phyloP scores from a whole-genome alignment of 306 rosid genomes.

The Purshia tridentata region DNA sequence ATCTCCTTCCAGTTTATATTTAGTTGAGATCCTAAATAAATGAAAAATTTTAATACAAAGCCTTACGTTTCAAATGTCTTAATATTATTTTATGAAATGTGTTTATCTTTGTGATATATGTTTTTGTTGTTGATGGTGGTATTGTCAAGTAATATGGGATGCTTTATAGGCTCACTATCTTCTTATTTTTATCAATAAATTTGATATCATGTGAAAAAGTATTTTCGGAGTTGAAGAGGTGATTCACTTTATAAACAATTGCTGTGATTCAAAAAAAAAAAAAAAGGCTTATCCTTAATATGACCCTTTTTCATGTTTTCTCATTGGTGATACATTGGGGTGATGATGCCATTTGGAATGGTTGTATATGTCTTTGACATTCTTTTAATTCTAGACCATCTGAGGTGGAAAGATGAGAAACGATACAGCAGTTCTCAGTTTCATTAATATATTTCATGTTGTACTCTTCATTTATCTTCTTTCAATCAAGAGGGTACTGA shows the following conservation, averaged over 20 bases:
- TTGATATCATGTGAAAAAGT: background rate
- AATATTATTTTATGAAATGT: background rate
- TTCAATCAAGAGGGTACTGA: too few relatives aligned
- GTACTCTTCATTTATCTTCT: too few relatives aligned
- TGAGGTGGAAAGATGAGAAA: background rate
- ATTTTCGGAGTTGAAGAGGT: background rate
- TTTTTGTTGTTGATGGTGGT: background rate
- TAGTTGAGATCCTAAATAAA: slow-evolving; percentile 14
- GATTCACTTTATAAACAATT: background rate
- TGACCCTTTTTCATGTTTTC: too few relatives aligned
- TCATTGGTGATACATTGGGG: too few relatives aligned
- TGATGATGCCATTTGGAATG: too few relatives aligned
- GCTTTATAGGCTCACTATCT: slow-evolving; percentile 1
- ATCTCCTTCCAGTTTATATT: slow-evolving; percentile 11
- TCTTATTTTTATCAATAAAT: background rate
- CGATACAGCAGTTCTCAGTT: background rate
- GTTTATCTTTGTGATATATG: slow-evolving; percentile 6
- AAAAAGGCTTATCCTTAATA: too few relatives aligned
- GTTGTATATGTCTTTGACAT: background rate
- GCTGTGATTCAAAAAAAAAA: background rate
- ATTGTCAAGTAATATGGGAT: background rate
- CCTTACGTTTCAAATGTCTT: background rate
- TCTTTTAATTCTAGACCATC: background rate
- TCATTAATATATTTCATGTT: background rate
- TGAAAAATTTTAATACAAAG: background rate